Percentiles rank a stretch among this genome's conserved stretches.
Conservation (phyloP, 2,329 filamentous ascomycete genomes). For the Claviceps purpurea region DNA sequence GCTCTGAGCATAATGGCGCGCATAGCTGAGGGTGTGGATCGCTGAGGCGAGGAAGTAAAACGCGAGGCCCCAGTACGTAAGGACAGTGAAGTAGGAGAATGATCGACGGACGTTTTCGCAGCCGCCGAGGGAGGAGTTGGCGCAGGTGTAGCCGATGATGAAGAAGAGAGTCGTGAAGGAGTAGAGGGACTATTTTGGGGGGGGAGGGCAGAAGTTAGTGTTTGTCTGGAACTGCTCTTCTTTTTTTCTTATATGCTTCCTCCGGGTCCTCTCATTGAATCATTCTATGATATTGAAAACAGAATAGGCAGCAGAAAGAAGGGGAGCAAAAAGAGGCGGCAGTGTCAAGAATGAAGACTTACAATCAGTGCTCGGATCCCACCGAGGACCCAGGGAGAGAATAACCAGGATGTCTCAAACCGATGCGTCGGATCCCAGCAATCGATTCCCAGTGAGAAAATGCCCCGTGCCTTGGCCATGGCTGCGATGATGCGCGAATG, state of each 20-base stretch:
- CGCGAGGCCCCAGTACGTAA: constrained; percentile 70
- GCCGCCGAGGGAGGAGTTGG: constrained; percentile 29
- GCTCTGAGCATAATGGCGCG: not conserved
- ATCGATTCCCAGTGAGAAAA: constrained; percentile 27
- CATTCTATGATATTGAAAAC: not conserved
- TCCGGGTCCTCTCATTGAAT: not conserved
- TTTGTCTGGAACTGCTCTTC: not conserved
- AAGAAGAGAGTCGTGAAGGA: constrained; percentile 56
- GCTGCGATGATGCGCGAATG: not conserved
- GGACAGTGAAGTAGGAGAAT: constrained; percentile 73
- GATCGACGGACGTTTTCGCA: constrained; percentile 34
- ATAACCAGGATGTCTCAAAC: constrained; percentile 69
- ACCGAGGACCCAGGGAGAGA: constrained; percentile 53
- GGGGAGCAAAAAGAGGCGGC: not conserved
- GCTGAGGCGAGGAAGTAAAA: constrained; percentile 64
- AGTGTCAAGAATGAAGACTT: constrained; percentile 15
- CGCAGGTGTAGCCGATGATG: constrained; percentile 52
- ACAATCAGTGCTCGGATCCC: constrained; percentile 40
- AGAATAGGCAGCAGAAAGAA: not conserved
- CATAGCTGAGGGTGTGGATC: constrained; percentile 43
- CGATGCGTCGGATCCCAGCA: constrained; percentile 46
- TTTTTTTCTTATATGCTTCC: not conserved
- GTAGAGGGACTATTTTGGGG: constrained; percentile 41
- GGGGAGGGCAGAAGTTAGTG: not conserved
- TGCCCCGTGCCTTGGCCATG: constrained; percentile 1